phyloP scores from a whole-genome alignment of 768 basidiomycete species.

The Dacryopinax primogenitus region DNA sequence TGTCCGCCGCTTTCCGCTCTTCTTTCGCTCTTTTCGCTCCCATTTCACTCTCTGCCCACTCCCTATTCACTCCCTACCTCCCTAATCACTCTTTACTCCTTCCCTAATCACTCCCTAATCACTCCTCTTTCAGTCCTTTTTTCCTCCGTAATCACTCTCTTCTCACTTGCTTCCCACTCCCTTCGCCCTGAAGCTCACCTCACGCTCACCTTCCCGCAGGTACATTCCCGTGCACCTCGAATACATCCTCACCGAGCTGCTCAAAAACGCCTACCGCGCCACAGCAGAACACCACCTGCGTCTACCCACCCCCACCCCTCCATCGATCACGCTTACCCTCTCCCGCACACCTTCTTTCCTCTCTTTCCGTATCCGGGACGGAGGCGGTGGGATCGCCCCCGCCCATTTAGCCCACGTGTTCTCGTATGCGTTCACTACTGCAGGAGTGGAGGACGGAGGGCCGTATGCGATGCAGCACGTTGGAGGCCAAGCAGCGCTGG shows the following conservation, averaged over 20 bases:
- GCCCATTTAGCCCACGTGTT: constrained; percentile 67
- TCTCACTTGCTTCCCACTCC: background rate
- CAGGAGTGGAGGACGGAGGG: constrained; percentile 40
- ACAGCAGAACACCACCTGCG: constrained; percentile 58
- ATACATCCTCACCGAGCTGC: constrained; percentile 78
- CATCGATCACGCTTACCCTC: constrained; percentile 19
- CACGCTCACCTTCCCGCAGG: constrained; percentile 29
- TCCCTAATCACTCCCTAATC: no score
- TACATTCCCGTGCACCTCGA: constrained; percentile 85
- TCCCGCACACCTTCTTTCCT: constrained; percentile 36
- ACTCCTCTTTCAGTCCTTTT: no score
- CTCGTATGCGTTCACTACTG: constrained; percentile 86
- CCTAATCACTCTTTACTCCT: no score
- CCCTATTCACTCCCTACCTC: no score
- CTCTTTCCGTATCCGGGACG: constrained; percentile 68
- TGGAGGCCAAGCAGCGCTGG: constrained; percentile 56
- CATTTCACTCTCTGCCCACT: no score
- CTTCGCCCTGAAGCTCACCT: background rate
- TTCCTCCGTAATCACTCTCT: background rate
- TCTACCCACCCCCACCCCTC: constrained; percentile 50
- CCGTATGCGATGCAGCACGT: constrained; percentile 69
- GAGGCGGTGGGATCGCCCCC: constrained; percentile 72
- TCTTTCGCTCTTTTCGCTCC: no score
- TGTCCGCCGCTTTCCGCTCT: no score
- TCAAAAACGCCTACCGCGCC: constrained; percentile 85